A percentile compares a stretch with the other conserved stretches of the same genome.
These are phyloP conservation scores for Mrakia frigida DNA, from an alignment of 768 basidiomycete species.

Conservation along the genomic window DNA sequence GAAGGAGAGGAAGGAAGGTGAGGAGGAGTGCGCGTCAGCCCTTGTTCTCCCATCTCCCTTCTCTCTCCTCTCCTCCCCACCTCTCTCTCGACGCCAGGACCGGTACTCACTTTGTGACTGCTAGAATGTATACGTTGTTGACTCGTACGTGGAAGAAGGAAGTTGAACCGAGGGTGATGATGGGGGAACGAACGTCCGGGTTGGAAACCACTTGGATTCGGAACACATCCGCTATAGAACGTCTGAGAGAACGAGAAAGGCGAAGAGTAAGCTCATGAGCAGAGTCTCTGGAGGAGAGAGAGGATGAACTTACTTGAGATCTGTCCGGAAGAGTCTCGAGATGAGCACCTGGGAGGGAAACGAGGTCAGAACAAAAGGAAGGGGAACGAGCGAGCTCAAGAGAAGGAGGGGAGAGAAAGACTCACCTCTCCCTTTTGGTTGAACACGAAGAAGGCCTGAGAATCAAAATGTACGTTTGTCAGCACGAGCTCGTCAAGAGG, in stretches of 20 bases:
- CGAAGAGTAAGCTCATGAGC: background rate
- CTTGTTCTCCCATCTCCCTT: background rate
- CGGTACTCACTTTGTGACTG: conserved; percentile 83
- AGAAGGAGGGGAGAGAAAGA: conserved; percentile 12
- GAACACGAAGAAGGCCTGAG: conserved; percentile 95
- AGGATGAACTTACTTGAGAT: conserved; percentile 72
- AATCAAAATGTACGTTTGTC: background rate
- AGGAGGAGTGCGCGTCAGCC: background rate
- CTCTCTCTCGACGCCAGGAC: background rate
- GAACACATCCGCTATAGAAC: conserved; percentile 95
- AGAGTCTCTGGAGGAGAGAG: no score
- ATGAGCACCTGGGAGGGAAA: conserved; percentile 70
- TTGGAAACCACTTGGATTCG: conserved; percentile 98
- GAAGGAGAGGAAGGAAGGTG: background rate
- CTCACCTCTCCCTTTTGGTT: conserved; percentile 97
- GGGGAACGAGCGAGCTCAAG: conserved; percentile 23
- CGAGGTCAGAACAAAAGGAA: background rate
- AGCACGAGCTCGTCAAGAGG: background rate
- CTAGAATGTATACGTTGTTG: conserved; percentile 91
- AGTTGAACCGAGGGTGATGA: conserved; percentile 94
- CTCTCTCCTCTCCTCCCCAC: background rate
- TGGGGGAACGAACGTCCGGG: conserved; percentile 91
- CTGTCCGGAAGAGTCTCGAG: conserved; percentile 88
- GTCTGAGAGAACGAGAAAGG: conserved; percentile 50
- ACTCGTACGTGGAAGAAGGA: conserved; percentile 97